Conservation (phyloP, 768 basidiomycete species). For the Hericium alpestre region DNA sequence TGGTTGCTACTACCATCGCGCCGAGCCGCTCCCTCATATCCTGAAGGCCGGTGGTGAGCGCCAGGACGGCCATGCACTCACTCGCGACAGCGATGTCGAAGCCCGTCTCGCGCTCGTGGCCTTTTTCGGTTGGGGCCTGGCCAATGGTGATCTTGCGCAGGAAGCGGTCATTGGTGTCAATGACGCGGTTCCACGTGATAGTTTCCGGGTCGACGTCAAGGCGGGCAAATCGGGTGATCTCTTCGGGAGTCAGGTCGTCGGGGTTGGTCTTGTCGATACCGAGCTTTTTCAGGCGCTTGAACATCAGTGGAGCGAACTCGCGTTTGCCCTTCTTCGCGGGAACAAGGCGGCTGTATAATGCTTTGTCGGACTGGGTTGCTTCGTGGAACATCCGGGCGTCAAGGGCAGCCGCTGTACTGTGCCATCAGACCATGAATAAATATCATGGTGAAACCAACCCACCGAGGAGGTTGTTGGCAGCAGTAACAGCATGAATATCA, state of each 20-base stretch:
- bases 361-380: slow-evolving; percentile 86
- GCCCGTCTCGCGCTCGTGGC: slow-evolving; percentile 78
- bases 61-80: slow-evolving; percentile 97
- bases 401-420: slow-evolving; percentile 71
- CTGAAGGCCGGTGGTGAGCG: slow-evolving; percentile 73
- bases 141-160: slow-evolving; percentile 89
- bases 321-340: slow-evolving; percentile 90
- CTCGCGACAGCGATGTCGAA: slow-evolving; percentile 97
- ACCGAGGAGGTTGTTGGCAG: slow-evolving; percentile 95
- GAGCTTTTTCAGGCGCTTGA: slow-evolving; percentile 89
- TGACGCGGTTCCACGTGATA: slow-evolving; percentile 95
- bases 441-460: slow-evolving; percentile 8
- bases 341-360: slow-evolving; percentile 83
- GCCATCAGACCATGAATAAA: slow-evolving; percentile 3
- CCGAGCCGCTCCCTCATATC: slow-evolving; percentile 93
- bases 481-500: slow-evolving; percentile 95
- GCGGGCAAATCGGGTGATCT: slow-evolving; percentile 81
- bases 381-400: slow-evolving; percentile 98
- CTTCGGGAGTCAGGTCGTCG: slow-evolving; percentile 84
- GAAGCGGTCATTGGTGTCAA: slow-evolving; percentile 96
- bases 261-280: slow-evolving; percentile 93
- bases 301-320: slow-evolving; percentile 91
- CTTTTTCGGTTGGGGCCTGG: slow-evolving; percentile 82
- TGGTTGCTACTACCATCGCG: slow-evolving; percentile 93
- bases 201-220: slow-evolving; percentile 85